phyloP scores from a whole-genome alignment of 179 eudicot genomes.

The Amaranthus tricolor region DNA sequence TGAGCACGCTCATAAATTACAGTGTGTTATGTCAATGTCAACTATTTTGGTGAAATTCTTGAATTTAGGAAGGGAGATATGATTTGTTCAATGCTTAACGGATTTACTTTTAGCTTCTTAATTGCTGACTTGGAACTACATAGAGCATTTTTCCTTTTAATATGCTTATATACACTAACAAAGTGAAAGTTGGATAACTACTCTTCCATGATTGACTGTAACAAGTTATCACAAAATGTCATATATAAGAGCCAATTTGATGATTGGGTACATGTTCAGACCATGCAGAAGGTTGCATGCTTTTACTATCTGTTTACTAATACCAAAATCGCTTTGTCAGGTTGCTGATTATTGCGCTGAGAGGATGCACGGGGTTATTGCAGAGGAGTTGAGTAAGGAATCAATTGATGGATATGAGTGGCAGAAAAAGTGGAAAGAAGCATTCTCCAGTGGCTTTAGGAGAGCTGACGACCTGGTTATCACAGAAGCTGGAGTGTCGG shows the following conservation, averaged over 20 bases:
- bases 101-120: no score
- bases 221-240: neutral
- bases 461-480: constrained; percentile 51
- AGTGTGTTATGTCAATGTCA: no score
- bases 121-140: no score
- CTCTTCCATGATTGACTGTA: neutral
- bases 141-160: neutral
- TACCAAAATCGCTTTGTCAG: constrained; percentile 24
- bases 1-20: neutral
- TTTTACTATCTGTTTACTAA: neutral
- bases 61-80: neutral
- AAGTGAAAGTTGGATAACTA: neutral
- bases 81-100: neutral
- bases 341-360: constrained; percentile 65
- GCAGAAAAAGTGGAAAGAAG: constrained; percentile 56
- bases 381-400: constrained; percentile 53
- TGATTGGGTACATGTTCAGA: neutral
- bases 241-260: neutral
- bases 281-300: neutral
- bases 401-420: constrained; percentile 34
- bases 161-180: neutral
- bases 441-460: constrained; percentile 45
- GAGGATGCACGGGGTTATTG: constrained; percentile 60
- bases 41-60: neutral
- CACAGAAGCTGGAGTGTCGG: constrained; percentile 41